Base-by-base conservation (phyloP, 371 early-diverging fungal genomes). In the Syncephalis fuscata region DNA sequence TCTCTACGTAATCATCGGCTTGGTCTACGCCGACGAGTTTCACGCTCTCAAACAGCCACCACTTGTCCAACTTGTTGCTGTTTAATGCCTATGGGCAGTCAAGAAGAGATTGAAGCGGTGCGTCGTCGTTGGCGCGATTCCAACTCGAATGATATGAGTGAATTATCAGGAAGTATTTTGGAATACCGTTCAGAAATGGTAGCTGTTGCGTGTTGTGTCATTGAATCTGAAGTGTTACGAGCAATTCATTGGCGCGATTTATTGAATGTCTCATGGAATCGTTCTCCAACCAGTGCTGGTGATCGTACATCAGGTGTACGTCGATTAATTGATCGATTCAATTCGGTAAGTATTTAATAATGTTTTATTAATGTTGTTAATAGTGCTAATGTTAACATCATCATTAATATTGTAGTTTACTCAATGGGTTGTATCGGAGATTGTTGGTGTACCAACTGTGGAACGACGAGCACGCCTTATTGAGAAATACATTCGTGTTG, bases 401-500 rank as follows among this genome's bases (percentile, higher is more conserved):
- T 23, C 22, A 39, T 19, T 22, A n/a, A n/a, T 46, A 45, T 44
- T 39, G 46, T 51, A 68, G 67, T 59, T 58, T 1, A 76, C 78
- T 49, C 77, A 73, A 38, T 82, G 83, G 82, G 82, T 79, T 0
- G 67, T 76, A 1, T 71, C 77, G 21, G 79, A 78, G 51, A 74
- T 85, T 39, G 63, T 81, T 15, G 59, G 65, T 38, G 69, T 76
- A 8, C 63, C 54, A 1, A 58, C 65, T 14, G 21, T 72, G 23
- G 70, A 76, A 5, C 57, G 65, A 38, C 65, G 83, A 16, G 80
- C 65, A n/a, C 64, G 60, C 19, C 66, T 81, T 9, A 66, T 82
- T 14, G 82, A 82, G 54, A 78, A 76, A 50, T 74, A 79, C 36
- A 85, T 85, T 47, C 71, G 78, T 23, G 58, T 85, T 17, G 83